These are phyloP conservation scores for Gynostemma pentaphyllum DNA, from an alignment of 306 rosid species.

Conservation along the genomic window DNA sequence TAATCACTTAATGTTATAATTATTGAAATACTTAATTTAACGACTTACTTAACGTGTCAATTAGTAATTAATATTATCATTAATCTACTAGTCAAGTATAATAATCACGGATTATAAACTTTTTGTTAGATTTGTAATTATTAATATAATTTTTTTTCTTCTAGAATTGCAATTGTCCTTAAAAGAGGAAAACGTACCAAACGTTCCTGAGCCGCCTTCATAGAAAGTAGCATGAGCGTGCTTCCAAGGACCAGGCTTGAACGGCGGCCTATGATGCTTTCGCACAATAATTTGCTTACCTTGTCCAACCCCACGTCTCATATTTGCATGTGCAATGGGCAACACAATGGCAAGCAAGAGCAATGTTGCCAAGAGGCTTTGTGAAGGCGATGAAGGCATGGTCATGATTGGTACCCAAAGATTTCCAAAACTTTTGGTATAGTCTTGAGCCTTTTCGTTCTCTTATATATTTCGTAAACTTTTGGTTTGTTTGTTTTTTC, in stretches of 20 bases:
- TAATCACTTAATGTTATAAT: too few species aligned
- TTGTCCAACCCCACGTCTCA: neutral
- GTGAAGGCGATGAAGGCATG: constrained; percentile 16
- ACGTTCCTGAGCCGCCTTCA: constrained; percentile 46
- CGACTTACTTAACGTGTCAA: too few species aligned
- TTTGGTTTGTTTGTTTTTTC: neutral
- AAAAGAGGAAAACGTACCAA: constrained; percentile 28
- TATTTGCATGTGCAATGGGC: constrained; percentile 1
- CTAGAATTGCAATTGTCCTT: too few species aligned
- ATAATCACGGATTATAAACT: too few species aligned
- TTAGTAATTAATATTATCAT: too few species aligned
- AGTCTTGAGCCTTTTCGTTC: neutral
- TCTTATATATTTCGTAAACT: neutral
- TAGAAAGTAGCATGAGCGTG: constrained; percentile 66
- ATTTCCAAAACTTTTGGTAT: neutral
- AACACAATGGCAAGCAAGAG: constrained; percentile 11
- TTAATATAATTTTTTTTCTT: too few species aligned
- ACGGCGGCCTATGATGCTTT: constrained; percentile 11
- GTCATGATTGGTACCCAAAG: neutral
- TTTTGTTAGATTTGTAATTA: too few species aligned
- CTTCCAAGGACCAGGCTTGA: constrained; percentile 42
- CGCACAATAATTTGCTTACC: neutral
- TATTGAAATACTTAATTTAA: too few species aligned
- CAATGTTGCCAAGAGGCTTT: constrained; percentile 12
- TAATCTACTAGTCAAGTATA: too few species aligned